These are phyloP conservation scores for Flaveria brownii DNA, from an alignment of 129 eudicot genomes.

Conservation along the genomic window DNA sequence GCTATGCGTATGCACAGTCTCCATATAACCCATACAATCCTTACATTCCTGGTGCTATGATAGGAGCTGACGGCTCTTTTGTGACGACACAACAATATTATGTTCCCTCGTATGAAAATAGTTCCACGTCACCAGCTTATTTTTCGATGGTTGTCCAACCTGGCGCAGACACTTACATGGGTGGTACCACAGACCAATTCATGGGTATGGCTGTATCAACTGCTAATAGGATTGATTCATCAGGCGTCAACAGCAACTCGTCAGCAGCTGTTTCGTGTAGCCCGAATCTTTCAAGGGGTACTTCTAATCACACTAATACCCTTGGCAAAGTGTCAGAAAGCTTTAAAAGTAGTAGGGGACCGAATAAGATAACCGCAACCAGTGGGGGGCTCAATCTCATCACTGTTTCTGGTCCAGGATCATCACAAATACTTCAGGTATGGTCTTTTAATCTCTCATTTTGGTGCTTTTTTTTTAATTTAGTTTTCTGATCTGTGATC, in stretches of 20 bases:
- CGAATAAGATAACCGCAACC: conserved; percentile 46
- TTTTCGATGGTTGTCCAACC: conserved; percentile 59
- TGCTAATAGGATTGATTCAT: conserved; percentile 41
- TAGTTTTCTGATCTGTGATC: background rate
- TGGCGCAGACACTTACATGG: conserved; percentile 41
- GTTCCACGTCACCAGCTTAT: conserved; percentile 57
- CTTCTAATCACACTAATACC: conserved; percentile 47
- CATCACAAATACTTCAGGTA: conserved; percentile 56
- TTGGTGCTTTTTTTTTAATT: background rate
- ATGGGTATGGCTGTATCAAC: conserved; percentile 36
- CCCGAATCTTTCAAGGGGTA: conserved; percentile 33
- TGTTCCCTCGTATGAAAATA: conserved; percentile 53
- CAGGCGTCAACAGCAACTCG: conserved; percentile 38
- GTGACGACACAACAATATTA: conserved; percentile 64
- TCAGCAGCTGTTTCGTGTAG: conserved; percentile 48
- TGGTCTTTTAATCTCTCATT: background rate
- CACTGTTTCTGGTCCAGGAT: conserved; percentile 42
- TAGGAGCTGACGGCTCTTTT: conserved; percentile 76
- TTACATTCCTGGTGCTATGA: conserved; percentile 90
- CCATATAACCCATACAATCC: conserved; percentile 95
- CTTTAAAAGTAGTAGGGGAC: conserved; percentile 44
- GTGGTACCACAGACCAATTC: conserved; percentile 39
- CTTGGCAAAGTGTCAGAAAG: conserved; percentile 49
- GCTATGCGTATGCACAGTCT: conserved; percentile 80
- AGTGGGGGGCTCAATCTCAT: conserved; percentile 39